Evolutionary conservation across 139 green algal species (phyloP).

Genomic region (Coccomyxa sp.): DNA sequence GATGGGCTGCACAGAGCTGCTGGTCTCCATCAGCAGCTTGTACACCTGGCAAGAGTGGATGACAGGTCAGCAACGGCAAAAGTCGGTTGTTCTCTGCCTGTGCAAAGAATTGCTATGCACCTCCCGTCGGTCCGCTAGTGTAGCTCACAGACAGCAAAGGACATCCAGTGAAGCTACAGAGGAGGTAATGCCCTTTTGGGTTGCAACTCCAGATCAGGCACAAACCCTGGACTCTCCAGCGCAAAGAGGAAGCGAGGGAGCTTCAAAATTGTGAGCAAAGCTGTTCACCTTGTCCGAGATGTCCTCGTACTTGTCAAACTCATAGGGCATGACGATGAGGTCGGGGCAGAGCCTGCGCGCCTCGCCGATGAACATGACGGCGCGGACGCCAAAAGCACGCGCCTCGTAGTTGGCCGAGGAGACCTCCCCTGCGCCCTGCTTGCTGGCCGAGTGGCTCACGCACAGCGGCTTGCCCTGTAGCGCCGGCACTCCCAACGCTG

Average conservation of each 20-base stretch:
- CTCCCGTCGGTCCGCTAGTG: too few relatives aligned
- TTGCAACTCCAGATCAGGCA: too few relatives aligned
- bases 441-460: slow-evolving; percentile 80
- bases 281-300: slow-evolving; percentile 63
- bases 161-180: too few relatives aligned
- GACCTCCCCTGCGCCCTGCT: slow-evolving; percentile 76
- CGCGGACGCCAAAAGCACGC: slow-evolving; percentile 57
- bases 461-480: slow-evolving; percentile 50
- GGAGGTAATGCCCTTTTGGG: too few relatives aligned
- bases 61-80: too few relatives aligned
- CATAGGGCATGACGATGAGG: slow-evolving; percentile 90
- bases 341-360: slow-evolving; percentile 85
- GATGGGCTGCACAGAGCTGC: slow-evolving; percentile 72
- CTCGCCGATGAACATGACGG: slow-evolving; percentile 83
- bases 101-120: too few relatives aligned
- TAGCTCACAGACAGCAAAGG: too few relatives aligned
- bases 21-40: slow-evolving; percentile 67
- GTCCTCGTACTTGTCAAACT: slow-evolving; percentile 88
- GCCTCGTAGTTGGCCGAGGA: slow-evolving; percentile 91
- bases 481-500: slow-evolving; percentile 3
- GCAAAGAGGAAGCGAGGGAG: too few relatives aligned
- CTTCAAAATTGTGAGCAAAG: too few relatives aligned
- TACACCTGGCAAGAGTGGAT: too few relatives aligned
- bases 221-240: too few relatives aligned
- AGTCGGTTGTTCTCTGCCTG: too few relatives aligned